Base-by-base conservation (phyloP, 2,329 filamentous ascomycete species). In the Neofusicoccum ribis region DNA sequence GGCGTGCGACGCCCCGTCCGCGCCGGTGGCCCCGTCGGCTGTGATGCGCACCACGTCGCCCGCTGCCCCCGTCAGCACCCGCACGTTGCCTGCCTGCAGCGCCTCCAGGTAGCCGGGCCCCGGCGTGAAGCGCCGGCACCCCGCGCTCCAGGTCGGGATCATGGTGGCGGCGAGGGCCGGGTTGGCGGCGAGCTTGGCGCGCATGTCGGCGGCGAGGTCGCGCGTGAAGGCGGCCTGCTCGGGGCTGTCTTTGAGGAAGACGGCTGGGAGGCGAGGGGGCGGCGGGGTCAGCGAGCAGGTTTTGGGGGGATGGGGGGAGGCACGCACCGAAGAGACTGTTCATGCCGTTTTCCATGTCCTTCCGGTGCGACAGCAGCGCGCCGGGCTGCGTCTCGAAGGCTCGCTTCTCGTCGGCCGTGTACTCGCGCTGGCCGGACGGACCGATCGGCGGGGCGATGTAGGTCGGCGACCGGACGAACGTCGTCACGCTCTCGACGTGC, bases 401-500 rank as follows among this genome's bases (percentile, higher is more conserved):
- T 12, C 74, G 65, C 44, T 73, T 73, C 66, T 84, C 83, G 31
- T 81, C 72, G 3, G 72, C 67, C 4, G 73, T 74, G 70, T 80
- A 83, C 58, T 78, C 65, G 65, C 81, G 76, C 66, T 83, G 75
- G 1, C 20, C 60, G 65, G 82, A 76, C 23, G 82, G 71, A n/a
- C 79, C 76, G 68, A 76, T 72, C 1, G 77, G 72, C 1, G 82
- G 82, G 3, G 81, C 80, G 1, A 85, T 79, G 83, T 83, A 85
- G 0, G 82, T 81, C 0, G 81, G 80, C 14, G 82, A 79, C 7
- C 83, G 79, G 58, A 85, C 82, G 66, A 84, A 85, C 11, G 81
- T 83, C 2, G 78, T 82, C 6, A 83, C 75, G 44, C 81, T 79
- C 7, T 77, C 72, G 52, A 79, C 80, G 37, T 76, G 70, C 0